These are phyloP conservation scores for Xylariaceae sp. DNA, from an alignment of 2,329 filamentous ascomycete genomes.

Conservation along the genomic window DNA sequence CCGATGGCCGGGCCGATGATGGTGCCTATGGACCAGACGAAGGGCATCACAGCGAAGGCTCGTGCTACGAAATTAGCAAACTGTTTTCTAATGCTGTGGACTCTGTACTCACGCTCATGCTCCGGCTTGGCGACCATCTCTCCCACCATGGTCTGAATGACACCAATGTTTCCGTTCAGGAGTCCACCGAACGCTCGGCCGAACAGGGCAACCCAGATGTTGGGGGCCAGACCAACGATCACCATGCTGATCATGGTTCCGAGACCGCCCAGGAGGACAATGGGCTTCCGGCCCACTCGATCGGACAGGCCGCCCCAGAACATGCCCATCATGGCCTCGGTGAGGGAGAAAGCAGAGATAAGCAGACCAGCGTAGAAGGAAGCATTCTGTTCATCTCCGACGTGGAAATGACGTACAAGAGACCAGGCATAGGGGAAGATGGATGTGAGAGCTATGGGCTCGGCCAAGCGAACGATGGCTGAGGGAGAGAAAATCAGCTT, in stretches of 20 bases:
- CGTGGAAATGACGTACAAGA: slow-evolving; percentile 69
- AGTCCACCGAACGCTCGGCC: slow-evolving; percentile 74
- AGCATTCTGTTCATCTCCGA: slow-evolving; percentile 68
- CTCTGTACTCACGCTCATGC: slow-evolving; percentile 66
- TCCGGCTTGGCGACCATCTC: slow-evolving; percentile 79
- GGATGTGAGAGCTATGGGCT: slow-evolving; percentile 87
- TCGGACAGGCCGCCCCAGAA: slow-evolving; percentile 84
- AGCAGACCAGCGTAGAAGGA: slow-evolving; percentile 85
- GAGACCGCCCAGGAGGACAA: slow-evolving; percentile 72
- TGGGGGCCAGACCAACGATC: slow-evolving; percentile 74
- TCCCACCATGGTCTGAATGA: slow-evolving; percentile 89
- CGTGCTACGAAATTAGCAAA: slow-evolving; percentile 49
- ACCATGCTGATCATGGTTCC: slow-evolving; percentile 81
- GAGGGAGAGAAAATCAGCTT: slow-evolving; percentile 10
- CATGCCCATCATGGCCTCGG: slow-evolving; percentile 78
- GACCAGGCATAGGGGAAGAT: slow-evolving; percentile 91
- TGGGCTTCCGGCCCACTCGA: slow-evolving; percentile 75
- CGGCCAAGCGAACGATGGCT: slow-evolving; percentile 89
- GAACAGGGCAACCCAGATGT: slow-evolving; percentile 75
- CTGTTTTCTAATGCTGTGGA: not conserved
- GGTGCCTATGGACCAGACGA: slow-evolving; percentile 86
- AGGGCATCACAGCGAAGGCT: slow-evolving; percentile 89
- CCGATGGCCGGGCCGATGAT: slow-evolving; percentile 87
- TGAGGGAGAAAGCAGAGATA: slow-evolving; percentile 79
- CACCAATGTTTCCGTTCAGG: slow-evolving; percentile 86